phyloP scores from a whole-genome alignment of 768 basidiomycete species.

The Amanita polypyramis region DNA sequence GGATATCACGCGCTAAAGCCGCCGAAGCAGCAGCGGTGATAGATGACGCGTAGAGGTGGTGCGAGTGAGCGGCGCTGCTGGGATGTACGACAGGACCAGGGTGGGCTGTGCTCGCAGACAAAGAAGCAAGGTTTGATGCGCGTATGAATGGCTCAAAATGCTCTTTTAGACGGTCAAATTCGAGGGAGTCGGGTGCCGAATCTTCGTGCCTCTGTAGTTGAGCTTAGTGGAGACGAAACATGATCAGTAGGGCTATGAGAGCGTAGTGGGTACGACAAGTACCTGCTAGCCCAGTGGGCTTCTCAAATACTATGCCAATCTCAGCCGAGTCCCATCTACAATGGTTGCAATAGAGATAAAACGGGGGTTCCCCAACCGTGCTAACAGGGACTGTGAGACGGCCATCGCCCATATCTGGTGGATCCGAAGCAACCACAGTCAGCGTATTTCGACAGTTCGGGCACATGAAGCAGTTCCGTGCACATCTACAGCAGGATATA shows the following conservation, averaged over 20 bases:
- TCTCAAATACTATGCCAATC: slow-evolving; percentile 89
- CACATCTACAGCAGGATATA: slow-evolving; percentile 54
- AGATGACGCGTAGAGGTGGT: slow-evolving; percentile 67
- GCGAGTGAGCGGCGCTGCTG: slow-evolving; percentile 48
- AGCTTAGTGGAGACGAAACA: slow-evolving; percentile 24
- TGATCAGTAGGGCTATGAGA: too few relatives aligned
- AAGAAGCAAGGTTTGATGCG: slow-evolving; percentile 66
- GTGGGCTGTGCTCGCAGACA: slow-evolving; percentile 33
- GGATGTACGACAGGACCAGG: slow-evolving; percentile 28
- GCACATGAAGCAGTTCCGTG: slow-evolving; percentile 95
- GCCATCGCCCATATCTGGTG: slow-evolving; percentile 50
- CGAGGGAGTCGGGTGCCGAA: slow-evolving; percentile 71
- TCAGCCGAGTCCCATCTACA: slow-evolving; percentile 94
- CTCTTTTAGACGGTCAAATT: slow-evolving; percentile 92
- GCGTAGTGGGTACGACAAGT: too few relatives aligned
- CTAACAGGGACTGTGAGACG: slow-evolving; percentile 42
- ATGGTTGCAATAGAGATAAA: slow-evolving; percentile 83
- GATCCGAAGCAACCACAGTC: slow-evolving; percentile 86
- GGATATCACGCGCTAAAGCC: slow-evolving; percentile 80
- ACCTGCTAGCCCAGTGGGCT: slow-evolving; percentile 90
- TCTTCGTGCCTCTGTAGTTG: slow-evolving; percentile 90
- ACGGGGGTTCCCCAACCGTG: slow-evolving; percentile 75
- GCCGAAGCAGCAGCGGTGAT: slow-evolving; percentile 86
- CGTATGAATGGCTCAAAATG: slow-evolving; percentile 95
- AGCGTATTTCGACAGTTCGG: slow-evolving; percentile 88